phyloP scores from a whole-genome alignment of 805 yeast species.

The Candida ponderosae region DNA sequence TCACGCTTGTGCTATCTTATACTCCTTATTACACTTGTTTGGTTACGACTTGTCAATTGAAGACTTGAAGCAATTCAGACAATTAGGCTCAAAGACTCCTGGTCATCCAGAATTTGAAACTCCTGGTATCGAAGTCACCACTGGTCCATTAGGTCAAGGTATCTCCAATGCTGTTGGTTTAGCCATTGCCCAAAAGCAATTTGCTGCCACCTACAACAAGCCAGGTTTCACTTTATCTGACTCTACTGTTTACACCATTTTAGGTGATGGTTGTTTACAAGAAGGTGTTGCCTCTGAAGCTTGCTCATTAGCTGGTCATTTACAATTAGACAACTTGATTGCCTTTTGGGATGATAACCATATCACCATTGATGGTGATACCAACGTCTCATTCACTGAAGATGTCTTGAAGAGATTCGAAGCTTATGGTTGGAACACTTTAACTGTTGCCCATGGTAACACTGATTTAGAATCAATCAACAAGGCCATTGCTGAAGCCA shows the following conservation, averaged over 20 bases:
- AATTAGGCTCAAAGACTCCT: slow-evolving; percentile 83
- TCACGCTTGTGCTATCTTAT: slow-evolving; percentile 88
- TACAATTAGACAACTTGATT: slow-evolving; percentile 86
- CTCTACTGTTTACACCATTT: slow-evolving; percentile 67
- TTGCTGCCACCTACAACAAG: slow-evolving; percentile 91
- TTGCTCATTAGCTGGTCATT: slow-evolving; percentile 91
- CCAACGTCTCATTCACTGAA: slow-evolving; percentile 87
- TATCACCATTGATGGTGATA: slow-evolving; percentile 94
- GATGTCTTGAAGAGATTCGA: slow-evolving; percentile 78
- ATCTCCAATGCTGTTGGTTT: slow-evolving; percentile 92
- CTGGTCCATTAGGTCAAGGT: slow-evolving; percentile 99
- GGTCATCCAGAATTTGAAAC: slow-evolving; percentile 95
- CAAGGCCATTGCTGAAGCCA: slow-evolving; percentile 74
- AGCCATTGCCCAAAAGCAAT: slow-evolving; percentile 88
- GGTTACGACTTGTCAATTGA: slow-evolving; percentile 79
- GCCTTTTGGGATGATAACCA: slow-evolving; percentile 95
- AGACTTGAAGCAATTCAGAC: slow-evolving; percentile 87
- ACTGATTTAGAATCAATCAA: slow-evolving; percentile 63
- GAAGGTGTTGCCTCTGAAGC: slow-evolving; percentile 98
- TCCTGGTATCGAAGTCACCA: slow-evolving; percentile 94
- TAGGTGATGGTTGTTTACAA: slow-evolving; percentile 98
- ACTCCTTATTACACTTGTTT: slow-evolving; percentile 75
- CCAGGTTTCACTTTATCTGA: slow-evolving; percentile 69
- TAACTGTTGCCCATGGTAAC: slow-evolving; percentile 76
- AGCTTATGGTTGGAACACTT: slow-evolving; percentile 91